A percentile compares a stretch with the other conserved stretches of the same genome.
These are phyloP conservation scores for Salix brachista DNA, from an alignment of 345 rosid species.

Conservation along the genomic window DNA sequence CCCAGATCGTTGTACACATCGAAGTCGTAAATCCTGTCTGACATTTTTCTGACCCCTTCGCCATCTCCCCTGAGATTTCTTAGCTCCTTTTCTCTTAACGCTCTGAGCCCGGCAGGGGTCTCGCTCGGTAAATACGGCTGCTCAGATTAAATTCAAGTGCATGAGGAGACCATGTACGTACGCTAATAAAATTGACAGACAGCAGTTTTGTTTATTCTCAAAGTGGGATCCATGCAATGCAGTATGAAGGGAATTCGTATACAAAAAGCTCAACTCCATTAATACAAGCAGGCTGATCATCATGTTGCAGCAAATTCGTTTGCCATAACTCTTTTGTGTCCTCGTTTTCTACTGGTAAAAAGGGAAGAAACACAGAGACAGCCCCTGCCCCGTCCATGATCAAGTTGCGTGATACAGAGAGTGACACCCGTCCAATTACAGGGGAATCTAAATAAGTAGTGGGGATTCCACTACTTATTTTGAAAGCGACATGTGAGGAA, in stretches of 20 bases:
- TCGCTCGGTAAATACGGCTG: conserved; percentile 88
- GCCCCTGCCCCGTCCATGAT: neutral
- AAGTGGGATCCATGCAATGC: neutral
- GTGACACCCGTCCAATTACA: conserved; percentile 4
- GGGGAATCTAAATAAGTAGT: conserved; percentile 12
- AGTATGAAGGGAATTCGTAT: neutral
- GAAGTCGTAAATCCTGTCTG: conserved; percentile 77
- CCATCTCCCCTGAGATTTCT: conserved; percentile 63
- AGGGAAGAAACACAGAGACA: neutral
- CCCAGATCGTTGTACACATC: conserved; percentile 91
- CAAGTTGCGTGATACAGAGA: conserved; percentile 4
- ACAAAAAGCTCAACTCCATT: neutral
- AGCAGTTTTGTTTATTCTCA: neutral
- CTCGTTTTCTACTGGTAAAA: neutral
- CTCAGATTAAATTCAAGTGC: neutral
- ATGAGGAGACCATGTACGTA: neutral
- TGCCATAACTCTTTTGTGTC: neutral
- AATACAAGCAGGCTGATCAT: neutral
- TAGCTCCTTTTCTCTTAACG: conserved; percentile 67
- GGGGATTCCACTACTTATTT: neutral
- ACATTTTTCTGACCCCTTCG: conserved; percentile 63
- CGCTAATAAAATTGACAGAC: neutral
- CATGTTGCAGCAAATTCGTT: neutral
- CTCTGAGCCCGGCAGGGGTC: conserved; percentile 73
- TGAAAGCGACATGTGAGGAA: neutral